Base-by-base conservation (phyloP, 2,329 filamentous ascomycete species). In the Xylaria arbuscula region DNA sequence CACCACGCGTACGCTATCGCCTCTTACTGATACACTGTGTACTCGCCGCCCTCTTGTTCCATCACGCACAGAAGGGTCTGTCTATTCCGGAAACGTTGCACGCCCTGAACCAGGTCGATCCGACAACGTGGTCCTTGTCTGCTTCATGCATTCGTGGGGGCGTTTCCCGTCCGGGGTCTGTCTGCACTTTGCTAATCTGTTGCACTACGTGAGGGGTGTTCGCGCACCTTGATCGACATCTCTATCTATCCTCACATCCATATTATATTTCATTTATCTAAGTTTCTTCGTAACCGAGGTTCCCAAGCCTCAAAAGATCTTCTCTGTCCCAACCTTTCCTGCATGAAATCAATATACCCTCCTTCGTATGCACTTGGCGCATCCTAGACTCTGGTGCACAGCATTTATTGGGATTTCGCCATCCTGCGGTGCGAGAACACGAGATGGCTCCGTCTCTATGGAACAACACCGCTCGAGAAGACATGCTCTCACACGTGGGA, bases 101-200 rank as follows among this genome's bases (percentile, higher is more conserved):
- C 63, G 34, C 63, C 62, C 63, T 69, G 66, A 65, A 32, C 22
- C 40, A 62, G 38, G 24, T 28, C 19, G 64, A 71, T 71, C 64
- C 69, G 67, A 56, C 64, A 71, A 69, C 67, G 69, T 70, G 69
- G 67, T 61, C 67, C 64, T 55, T 64, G 67, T 67, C 60, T 67
- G 51, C 62, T 62, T 67, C 15, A 62, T 67, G 61, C 67, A 60
- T 67, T 69, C 61, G 57, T 71, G 66, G 60, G 60, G 63, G 66
- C 45, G 58, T 66, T 70, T 59, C 60, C 55, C 45, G 40, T 64
- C 61, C 63, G 56, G 62, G 66, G 66, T 64, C 45, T 55, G 22
- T 64, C 45, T 55, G 22, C 32, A 19, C 17, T 34, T 38, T 50
- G 58, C 55, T 60, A 58, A 53, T 53, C 58, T 40, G 69, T 71